phyloP scores from a whole-genome alignment of 73 alveolate genomes.

The Paramecium octaurelia region DNA sequence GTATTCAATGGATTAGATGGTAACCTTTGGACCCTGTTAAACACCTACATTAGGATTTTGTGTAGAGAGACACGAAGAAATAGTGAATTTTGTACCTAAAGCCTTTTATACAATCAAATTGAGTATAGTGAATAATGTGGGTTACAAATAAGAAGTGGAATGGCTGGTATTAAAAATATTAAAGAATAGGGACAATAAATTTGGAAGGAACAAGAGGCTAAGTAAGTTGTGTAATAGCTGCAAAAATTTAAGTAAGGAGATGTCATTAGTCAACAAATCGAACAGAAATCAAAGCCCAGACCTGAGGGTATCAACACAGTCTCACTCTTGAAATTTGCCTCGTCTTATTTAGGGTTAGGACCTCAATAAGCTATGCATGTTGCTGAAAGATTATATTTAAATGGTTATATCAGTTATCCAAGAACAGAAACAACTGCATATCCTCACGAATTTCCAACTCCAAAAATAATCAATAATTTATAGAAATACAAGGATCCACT shows the following conservation, averaged over 20 bases:
- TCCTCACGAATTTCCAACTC: slow-evolving; percentile 88
- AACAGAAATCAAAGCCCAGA: slow-evolving; percentile 71
- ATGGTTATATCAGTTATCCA: slow-evolving; percentile 99
- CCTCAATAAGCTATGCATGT: slow-evolving; percentile 97
- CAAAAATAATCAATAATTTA: slow-evolving; percentile 75
- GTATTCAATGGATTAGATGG: slow-evolving; percentile 76
- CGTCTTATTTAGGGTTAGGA: slow-evolving; percentile 91
- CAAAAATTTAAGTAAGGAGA: slow-evolving; percentile 11
- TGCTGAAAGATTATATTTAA: slow-evolving; percentile 99
- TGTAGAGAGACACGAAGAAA: slow-evolving; percentile 97
- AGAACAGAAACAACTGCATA: slow-evolving; percentile 98
- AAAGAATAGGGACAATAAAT: slow-evolving; percentile 56
- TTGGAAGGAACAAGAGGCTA: slow-evolving; percentile 63
- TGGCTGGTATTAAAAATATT: not conserved
- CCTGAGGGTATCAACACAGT: slow-evolving; percentile 98
- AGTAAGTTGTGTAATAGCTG: not conserved
- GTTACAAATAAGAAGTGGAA: slow-evolving; percentile 66
- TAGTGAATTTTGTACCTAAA: slow-evolving; percentile 93
- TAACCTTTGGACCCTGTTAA: slow-evolving; percentile 99
- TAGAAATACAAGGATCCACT: slow-evolving; percentile 13
- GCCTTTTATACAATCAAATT: slow-evolving; percentile 82
- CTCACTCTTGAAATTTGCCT: slow-evolving; percentile 87
- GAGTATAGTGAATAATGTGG: not conserved
- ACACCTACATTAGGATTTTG: slow-evolving; percentile 99
- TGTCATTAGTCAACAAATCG: slow-evolving; percentile 65